Evolutionary conservation across 345 rosid genomes (phyloP).

Genomic region (Heritiera littoralis): DNA sequence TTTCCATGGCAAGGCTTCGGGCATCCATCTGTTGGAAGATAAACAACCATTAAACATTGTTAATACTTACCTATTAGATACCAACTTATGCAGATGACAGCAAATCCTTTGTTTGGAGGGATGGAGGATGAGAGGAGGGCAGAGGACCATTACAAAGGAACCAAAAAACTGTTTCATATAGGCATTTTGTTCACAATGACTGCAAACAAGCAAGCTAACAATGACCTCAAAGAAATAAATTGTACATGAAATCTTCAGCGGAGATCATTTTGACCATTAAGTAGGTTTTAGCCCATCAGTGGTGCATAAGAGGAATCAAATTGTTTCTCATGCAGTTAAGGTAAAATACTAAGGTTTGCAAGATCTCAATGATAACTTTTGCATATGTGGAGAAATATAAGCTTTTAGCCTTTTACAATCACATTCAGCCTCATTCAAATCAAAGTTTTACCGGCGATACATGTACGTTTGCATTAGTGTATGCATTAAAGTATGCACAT

Average conservation of each 20-base stretch:
- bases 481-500: neutral
- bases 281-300: neutral
- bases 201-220: neutral
- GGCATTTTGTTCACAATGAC: neutral
- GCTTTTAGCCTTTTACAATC: neutral
- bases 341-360: neutral
- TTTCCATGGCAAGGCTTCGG: slow-evolving; percentile 79
- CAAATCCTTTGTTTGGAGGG: neutral
- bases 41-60: slow-evolving; percentile 8
- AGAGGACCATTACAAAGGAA: neutral
- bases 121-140: neutral
- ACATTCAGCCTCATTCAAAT: neutral
- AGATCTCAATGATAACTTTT: neutral
- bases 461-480: neutral
- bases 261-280: neutral
- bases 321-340: neutral
- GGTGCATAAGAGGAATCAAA: neutral
- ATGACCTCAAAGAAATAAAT: neutral
- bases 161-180: neutral
- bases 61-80: slow-evolving; percentile 1
- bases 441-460: neutral
- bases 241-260: neutral
- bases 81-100: slow-evolving; percentile 1
- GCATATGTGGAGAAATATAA: neutral
- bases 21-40: slow-evolving; percentile 77